Conservation (phyloP, 495 filamentous ascomycete genomes). For the Clavariopsis aquatica region DNA sequence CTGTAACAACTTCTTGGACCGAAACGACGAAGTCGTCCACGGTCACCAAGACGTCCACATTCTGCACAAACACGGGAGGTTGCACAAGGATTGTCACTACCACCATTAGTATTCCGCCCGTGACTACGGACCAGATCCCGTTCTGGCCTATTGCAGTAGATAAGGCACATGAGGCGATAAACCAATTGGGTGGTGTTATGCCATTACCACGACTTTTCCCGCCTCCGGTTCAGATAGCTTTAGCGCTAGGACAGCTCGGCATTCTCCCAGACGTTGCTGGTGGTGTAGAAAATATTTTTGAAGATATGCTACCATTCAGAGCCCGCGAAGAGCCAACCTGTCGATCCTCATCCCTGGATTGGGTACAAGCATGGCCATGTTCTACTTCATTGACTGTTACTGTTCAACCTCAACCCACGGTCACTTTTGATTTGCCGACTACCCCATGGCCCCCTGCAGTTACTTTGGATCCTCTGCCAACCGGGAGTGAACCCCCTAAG, state of each 20-base stretch:
- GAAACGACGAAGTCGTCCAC: background rate
- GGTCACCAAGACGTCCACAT: too few species aligned
- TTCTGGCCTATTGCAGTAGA: slow-evolving; percentile 3
- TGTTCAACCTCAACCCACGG: background rate
- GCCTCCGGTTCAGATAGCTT: background rate
- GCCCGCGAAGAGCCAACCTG: background rate
- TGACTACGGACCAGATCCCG: slow-evolving; percentile 1
- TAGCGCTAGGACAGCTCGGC: background rate
- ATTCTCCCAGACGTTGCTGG: background rate
- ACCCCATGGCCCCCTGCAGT: background rate
- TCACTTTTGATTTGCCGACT: background rate
- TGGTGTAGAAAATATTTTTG: background rate
- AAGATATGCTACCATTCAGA: background rate
- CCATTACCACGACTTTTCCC: background rate
- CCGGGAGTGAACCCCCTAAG: background rate
- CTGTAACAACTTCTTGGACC: background rate
- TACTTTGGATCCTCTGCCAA: background rate
- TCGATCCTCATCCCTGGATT: background rate
- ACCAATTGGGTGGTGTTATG: background rate
- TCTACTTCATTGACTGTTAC: background rate
- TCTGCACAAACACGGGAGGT: slow-evolving; percentile 1
- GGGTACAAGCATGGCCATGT: background rate
- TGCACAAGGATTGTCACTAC: background rate
- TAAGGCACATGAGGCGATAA: background rate
- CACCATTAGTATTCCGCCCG: background rate